Percentiles rank a stretch among this genome's conserved stretches.
Conservation (phyloP, 345 rosid species). For the Populus euphratica region DNA sequence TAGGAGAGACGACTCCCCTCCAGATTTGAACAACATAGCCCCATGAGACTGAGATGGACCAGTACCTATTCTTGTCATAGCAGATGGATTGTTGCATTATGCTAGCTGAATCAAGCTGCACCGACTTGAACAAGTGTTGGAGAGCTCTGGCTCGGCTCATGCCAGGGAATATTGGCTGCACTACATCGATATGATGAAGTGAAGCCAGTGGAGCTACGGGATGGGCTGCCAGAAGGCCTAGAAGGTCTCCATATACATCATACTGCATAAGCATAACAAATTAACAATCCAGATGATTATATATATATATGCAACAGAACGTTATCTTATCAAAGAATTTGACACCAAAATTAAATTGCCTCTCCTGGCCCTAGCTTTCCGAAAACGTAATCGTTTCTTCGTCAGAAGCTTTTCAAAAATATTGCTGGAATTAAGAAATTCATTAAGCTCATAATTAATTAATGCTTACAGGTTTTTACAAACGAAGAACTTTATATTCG, state of each 20-base stretch:
- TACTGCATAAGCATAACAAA: slow-evolving; percentile 39
- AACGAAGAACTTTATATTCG: too few relatives aligned
- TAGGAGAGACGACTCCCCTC: slow-evolving; percentile 70
- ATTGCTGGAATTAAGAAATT: too few relatives aligned
- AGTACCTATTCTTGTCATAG: slow-evolving; percentile 51
- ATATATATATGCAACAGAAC: neutral
- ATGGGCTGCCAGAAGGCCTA: slow-evolving; percentile 72
- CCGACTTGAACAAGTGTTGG: slow-evolving; percentile 51
- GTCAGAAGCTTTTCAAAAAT: too few relatives aligned
- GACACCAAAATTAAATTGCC: neutral
- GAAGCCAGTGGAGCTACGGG: slow-evolving; percentile 73
- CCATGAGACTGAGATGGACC: slow-evolving; percentile 86
- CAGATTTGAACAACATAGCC: slow-evolving; percentile 73
- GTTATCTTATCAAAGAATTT: neutral
- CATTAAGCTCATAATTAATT: too few relatives aligned
- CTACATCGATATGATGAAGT: slow-evolving; percentile 76
- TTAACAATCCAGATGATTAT: too few relatives aligned
- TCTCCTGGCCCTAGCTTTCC: too few relatives aligned
- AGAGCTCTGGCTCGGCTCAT: slow-evolving; percentile 52
- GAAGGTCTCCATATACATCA: slow-evolving; percentile 70
- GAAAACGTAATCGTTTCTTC: too few relatives aligned
- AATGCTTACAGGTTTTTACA: too few relatives aligned
- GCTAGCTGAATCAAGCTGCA: slow-evolving; percentile 64
- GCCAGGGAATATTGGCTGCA: slow-evolving; percentile 61
- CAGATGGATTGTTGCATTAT: slow-evolving; percentile 77